These are phyloP conservation scores for Abrus precatorius DNA, from an alignment of 306 rosid species.

Conservation along the genomic window DNA sequence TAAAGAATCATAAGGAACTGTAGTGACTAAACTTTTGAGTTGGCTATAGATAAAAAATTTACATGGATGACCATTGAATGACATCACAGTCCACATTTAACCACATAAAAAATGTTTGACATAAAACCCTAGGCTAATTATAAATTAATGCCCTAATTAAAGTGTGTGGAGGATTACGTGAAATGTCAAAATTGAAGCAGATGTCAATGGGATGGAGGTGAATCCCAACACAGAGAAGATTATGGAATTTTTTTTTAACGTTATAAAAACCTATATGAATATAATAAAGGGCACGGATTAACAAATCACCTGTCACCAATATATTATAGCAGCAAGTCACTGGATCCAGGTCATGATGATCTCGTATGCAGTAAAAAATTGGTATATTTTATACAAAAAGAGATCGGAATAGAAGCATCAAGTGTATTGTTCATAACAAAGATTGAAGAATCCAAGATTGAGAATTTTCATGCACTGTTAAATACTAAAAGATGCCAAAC, in stretches of 20 bases:
- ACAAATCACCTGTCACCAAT: conserved; percentile 52
- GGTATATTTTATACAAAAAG: conserved; percentile 6
- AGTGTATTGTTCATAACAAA: conserved; percentile 55
- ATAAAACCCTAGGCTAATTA: conserved; percentile 53
- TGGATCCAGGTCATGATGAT: conserved; percentile 79
- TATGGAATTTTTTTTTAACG: conserved; percentile 35
- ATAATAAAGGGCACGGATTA: conserved; percentile 55
- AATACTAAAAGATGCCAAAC: conserved; percentile 44
- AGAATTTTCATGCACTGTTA: conserved; percentile 42
- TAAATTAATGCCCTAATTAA: conserved; percentile 46
- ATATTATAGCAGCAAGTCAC: conserved; percentile 51
- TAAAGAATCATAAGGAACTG: background rate
- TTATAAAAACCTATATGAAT: conserved; percentile 34
- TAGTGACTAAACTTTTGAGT: conserved; percentile 13
- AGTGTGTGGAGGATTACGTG: conserved; percentile 43
- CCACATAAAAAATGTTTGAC: conserved; percentile 52
- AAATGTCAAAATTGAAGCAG: conserved; percentile 56
- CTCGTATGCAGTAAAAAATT: conserved; percentile 61
- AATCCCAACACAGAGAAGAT: conserved; percentile 46
- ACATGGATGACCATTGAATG: background rate
- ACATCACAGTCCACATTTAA: conserved; percentile 38
- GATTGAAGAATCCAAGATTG: conserved; percentile 62
- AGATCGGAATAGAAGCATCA: conserved; percentile 78
- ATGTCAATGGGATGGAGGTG: conserved; percentile 49
- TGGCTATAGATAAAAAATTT: background rate